Evolutionary conservation across 306 rosid species (phyloP).

Genomic region (Mimosa pudica): DNA sequence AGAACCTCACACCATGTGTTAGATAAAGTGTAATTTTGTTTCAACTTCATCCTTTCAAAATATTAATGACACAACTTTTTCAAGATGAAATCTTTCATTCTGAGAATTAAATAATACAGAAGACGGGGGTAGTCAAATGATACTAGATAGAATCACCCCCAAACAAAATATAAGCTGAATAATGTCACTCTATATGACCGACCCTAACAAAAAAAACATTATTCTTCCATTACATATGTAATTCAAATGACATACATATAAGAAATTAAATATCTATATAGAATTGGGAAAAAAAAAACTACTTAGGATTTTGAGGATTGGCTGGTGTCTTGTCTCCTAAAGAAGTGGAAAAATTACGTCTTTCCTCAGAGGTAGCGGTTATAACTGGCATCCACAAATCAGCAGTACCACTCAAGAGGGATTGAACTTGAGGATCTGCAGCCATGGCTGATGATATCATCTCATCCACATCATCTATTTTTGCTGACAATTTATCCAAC

Average conservation of each 20-base stretch:
- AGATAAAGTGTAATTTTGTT: not conserved
- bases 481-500: slow-evolving; percentile 81
- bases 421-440: slow-evolving; percentile 80
- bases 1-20: too few relatives aligned
- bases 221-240: not conserved
- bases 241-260: not conserved
- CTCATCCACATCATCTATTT: slow-evolving; percentile 84
- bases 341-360: slow-evolving; percentile 63
- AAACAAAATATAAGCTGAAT: not conserved
- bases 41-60: not conserved
- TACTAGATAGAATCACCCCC: not conserved
- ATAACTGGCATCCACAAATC: slow-evolving; percentile 91
- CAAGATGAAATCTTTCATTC: not conserved
- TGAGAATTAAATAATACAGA: not conserved
- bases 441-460: slow-evolving; percentile 88
- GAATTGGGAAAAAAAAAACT: slow-evolving; percentile 15
- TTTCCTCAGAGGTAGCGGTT: slow-evolving; percentile 78
- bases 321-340: slow-evolving; percentile 43
- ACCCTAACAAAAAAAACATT: not conserved
- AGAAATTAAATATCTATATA: not conserved
- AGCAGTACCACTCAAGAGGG: slow-evolving; percentile 84
- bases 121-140: not conserved
- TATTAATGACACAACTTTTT: not conserved
- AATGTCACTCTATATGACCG: not conserved
- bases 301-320: slow-evolving; percentile 39